Conservation (phyloP, 345 rosid genomes). For the Hibiscus mutabilis region DNA sequence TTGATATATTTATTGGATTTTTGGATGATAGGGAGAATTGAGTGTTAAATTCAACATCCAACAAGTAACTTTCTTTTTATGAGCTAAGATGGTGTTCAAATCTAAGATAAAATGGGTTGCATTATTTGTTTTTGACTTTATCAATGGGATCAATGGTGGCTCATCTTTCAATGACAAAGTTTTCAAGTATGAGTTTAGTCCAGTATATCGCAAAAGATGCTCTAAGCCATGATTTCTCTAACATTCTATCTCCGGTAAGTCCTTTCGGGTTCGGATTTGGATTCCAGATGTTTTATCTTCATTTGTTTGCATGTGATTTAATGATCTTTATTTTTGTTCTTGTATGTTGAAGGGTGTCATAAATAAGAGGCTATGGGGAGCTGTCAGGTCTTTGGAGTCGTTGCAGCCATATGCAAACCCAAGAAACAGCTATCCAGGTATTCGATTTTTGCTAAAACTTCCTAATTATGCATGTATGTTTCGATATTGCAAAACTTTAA, state of each 20-base stretch:
- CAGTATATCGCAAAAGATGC: conserved; percentile 47
- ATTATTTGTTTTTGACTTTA: conserved; percentile 51
- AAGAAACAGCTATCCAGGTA: conserved; percentile 73
- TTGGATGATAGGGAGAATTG: conserved; percentile 11
- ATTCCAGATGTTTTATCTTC: background rate
- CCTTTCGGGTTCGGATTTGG: background rate
- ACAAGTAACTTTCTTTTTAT: conserved; percentile 16
- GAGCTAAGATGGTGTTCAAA: conserved; percentile 58
- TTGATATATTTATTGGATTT: background rate
- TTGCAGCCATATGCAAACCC: conserved; percentile 94
- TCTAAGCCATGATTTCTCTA: conserved; percentile 43
- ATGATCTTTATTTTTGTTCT: conserved; percentile 6
- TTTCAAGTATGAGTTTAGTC: conserved; percentile 47
- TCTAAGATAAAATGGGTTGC: conserved; percentile 92
- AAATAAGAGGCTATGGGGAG: conserved; percentile 73
- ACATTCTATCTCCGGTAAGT: conserved; percentile 41
- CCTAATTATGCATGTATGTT: background rate
- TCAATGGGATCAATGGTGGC: conserved; percentile 72
- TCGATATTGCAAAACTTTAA: background rate
- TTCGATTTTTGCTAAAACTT: conserved; percentile 16
- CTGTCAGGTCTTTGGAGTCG: conserved; percentile 57
- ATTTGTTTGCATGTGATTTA: conserved; percentile 2
- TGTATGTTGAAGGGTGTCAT: conserved; percentile 38
- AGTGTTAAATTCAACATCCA: conserved; percentile 9
- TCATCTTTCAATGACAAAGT: conserved; percentile 79